Evolutionary conservation across 768 basidiomycete genomes (phyloP), one percentile per base, ranked within the genome.

Genomic region (Aureoboletus auriporus): DNA sequence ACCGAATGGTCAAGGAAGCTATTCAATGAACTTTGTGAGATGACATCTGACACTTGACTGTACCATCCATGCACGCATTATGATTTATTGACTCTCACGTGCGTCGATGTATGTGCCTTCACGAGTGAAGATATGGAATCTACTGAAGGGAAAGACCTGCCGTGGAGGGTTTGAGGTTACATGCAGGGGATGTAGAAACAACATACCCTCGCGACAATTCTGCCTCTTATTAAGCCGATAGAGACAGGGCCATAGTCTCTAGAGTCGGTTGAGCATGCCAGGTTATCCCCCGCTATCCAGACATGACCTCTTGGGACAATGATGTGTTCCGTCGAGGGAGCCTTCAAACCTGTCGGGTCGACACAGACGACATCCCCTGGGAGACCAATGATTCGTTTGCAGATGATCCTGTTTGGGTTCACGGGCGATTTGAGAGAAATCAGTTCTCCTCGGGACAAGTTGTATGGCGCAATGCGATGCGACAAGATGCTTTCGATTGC

Each of bases 1-100:
- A 51, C 91, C 91, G 14, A 94, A 95, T 54, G 90, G 86, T 6
- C 84, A 93, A 53, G 95, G 95, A n/a, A 93, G 95, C 0, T 98
- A 97, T 71, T 89, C 87, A 1, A 82, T 98, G 79, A 89, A 89
- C 59, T 96, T 98, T 63, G 72, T 71, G 39, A 77, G 65, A 58
- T 84, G 65, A 75, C 46, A 31, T 10, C 11, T 3, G 20, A 28
- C 37, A 34, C 11, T 31, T 11, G 23, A 35, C 34, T 11, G 31
- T 6, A 28, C n/a, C 20, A 23, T 23, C 20, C 20, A 4, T 9
- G 16, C 9, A 37, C 23, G 3, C 27, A n/a, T 20, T 7, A 17
- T 23, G n/a, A 23, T 28, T 12, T 13, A 27, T 55, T 43, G 28
- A 2, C 23, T 40, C 39, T 52, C 42, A 26, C 14, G 46, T 44